These are phyloP conservation scores for Aspergillus fijiensis DNA, from an alignment of 2,329 filamentous ascomycete genomes.

Conservation along the genomic window DNA sequence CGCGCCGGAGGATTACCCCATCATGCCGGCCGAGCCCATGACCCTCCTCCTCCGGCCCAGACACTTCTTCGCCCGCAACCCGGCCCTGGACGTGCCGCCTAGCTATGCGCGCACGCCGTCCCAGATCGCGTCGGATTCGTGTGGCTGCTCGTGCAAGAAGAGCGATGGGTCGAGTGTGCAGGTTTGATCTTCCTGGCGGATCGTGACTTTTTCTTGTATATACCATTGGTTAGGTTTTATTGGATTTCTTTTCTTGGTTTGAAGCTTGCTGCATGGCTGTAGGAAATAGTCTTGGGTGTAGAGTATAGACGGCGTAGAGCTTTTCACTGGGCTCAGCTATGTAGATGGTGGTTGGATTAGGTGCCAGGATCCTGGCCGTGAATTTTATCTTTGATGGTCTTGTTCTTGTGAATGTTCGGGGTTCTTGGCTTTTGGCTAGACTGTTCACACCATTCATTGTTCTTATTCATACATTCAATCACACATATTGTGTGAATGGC, in stretches of 20 bases:
- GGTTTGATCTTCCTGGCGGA: constrained; percentile 26
- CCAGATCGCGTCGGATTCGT: constrained; percentile 55
- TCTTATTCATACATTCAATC: too few species aligned
- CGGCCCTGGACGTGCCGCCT: constrained; percentile 76
- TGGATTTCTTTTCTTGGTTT: background rate
- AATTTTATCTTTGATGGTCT: too few species aligned
- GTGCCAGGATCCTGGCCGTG: too few species aligned
- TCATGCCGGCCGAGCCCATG: constrained; percentile 89
- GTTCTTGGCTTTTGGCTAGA: too few species aligned
- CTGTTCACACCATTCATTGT: too few species aligned
- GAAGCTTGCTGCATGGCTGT: background rate
- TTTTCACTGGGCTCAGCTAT: too few species aligned
- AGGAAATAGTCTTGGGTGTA: background rate
- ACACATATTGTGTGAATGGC: too few species aligned
- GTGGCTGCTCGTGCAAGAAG: constrained; percentile 37
- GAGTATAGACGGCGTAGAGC: too few species aligned
- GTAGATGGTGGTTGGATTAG: too few species aligned
- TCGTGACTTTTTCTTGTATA: background rate
- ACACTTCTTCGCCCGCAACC: constrained; percentile 80
- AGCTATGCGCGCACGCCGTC: constrained; percentile 72
- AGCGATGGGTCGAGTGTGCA: constrained; percentile 40
- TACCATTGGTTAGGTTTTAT: background rate
- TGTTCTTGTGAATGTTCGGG: too few species aligned
- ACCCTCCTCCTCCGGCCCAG: constrained; percentile 73
- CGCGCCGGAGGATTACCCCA: constrained; percentile 82